Evolutionary conservation across 1,139 yeast species (phyloP).

Genomic region (Pichia sp.): DNA sequence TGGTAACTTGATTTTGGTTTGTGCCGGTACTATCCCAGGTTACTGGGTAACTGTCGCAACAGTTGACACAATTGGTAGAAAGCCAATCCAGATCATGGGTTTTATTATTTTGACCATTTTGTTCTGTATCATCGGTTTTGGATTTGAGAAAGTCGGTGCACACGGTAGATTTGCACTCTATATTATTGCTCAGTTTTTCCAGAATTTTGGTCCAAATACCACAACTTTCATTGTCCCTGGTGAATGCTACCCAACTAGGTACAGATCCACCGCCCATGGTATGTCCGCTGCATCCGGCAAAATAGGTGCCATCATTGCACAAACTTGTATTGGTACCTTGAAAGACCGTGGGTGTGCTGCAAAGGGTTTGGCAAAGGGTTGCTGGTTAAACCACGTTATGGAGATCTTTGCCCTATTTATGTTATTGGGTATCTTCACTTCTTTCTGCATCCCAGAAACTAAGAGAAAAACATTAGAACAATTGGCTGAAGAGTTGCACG

Average conservation of each 20-base stretch:
- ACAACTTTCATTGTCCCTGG: slow-evolving; percentile 96
- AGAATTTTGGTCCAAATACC: slow-evolving; percentile 91
- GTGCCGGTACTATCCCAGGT: slow-evolving; percentile 93
- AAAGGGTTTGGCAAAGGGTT: slow-evolving; percentile 44
- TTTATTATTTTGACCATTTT: slow-evolving; percentile 64
- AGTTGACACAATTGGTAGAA: slow-evolving; percentile 76
- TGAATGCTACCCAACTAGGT: slow-evolving; percentile 93
- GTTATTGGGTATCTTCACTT: slow-evolving; percentile 65
- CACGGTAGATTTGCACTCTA: slow-evolving; percentile 70
- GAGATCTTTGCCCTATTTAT: slow-evolving; percentile 88
- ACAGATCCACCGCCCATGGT: slow-evolving; percentile 98
- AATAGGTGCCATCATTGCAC: slow-evolving; percentile 95
- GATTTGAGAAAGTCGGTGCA: slow-evolving; percentile 58
- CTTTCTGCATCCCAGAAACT: slow-evolving; percentile 80
- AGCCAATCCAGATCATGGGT: slow-evolving; percentile 72
- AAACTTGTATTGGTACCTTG: slow-evolving; percentile 83
- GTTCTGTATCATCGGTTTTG: slow-evolving; percentile 74
- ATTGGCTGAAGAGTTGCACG: slow-evolving; percentile 72
- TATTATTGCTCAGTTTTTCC: slow-evolving; percentile 77
- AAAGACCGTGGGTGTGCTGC: slow-evolving; percentile 71
- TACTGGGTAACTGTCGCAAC: slow-evolving; percentile 81
- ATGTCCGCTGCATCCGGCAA: slow-evolving; percentile 95
- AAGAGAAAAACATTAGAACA: slow-evolving; percentile 85
- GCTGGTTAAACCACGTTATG: slow-evolving; percentile 90
- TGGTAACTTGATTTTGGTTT: slow-evolving; percentile 81